A percentile compares a stretch with the other conserved stretches of the same genome.
Evolutionary conservation across 106 monocot genomes (phyloP).

Genomic region (Dendrobium catenatum): DNA sequence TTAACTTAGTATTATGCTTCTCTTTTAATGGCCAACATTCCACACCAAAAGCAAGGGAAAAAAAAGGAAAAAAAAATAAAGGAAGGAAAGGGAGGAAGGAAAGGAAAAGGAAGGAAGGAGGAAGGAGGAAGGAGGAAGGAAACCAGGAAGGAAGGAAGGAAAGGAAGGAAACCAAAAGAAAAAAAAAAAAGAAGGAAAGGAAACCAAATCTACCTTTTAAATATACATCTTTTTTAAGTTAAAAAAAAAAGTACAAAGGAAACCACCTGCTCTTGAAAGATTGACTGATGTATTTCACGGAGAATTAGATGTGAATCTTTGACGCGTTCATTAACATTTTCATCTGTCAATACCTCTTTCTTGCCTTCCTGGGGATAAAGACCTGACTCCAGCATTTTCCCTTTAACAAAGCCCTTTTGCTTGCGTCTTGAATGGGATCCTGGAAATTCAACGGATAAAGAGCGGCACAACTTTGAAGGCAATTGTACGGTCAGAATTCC

Average conservation of each 20-base stretch:
- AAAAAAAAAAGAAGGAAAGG: no score
- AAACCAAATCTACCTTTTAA: background rate
- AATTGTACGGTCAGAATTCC: constrained; percentile 67
- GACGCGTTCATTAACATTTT: constrained; percentile 54
- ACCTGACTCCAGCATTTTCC: constrained; percentile 19
- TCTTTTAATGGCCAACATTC: no score
- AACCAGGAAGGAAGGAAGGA: no score
- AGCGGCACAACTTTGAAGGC: constrained; percentile 59
- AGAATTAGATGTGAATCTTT: constrained; percentile 66
- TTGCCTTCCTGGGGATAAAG: constrained; percentile 17
- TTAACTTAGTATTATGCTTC: no score
- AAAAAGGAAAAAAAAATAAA: no score
- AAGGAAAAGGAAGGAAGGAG: no score
- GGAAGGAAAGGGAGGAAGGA: no score
- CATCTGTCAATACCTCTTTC: constrained; percentile 38
- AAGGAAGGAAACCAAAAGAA: no score
- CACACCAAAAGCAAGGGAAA: no score
- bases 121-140: no score
- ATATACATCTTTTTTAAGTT: background rate
- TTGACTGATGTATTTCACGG: constrained; percentile 72
- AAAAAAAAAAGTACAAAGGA: background rate
- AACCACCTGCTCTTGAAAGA: constrained; percentile 85
- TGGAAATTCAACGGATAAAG: constrained; percentile 46
- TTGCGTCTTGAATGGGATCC: constrained; percentile 17
- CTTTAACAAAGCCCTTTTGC: constrained; percentile 19